Base-by-base conservation (phyloP, 2,329 filamentous ascomycete species). In the Botrytis byssoidea region DNA sequence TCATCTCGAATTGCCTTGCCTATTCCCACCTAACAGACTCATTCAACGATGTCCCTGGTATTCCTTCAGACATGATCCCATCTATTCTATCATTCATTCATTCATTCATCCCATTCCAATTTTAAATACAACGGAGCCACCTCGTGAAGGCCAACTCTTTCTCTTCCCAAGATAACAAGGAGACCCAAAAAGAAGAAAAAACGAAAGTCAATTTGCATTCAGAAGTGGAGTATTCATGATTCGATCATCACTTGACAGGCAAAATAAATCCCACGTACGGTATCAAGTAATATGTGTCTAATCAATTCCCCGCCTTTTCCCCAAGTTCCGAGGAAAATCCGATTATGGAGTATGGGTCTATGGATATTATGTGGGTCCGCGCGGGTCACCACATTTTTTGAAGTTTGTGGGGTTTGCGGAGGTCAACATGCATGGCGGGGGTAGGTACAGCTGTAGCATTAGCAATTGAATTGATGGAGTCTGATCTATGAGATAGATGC, bases 281-380 rank as follows among this genome's bases (percentile, higher is more conserved):
- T 51, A 51, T 25, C 48, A 51, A n/a, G 44, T 22, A 35, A 35
- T 35, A 37, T 46, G 44, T 25, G 46, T 48, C 46, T 22, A 46
- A 46, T 46, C 7, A 9, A 48, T 48, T 29, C 65, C 61, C 46
- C 65, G 46, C 65, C 32, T 55, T 67, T 67, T 67, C 25, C 65
- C 65, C 65, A 67, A 18, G 14, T 29, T 18, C 65, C 65, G 65
- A 67, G 3, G 65, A 67, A 40, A 29, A 7, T 55, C 65, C 65
- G 65, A 55, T n/a, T n/a, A n/a, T n/a, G n/a, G n/a, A n/a, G n/a
- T n/a, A n/a, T 67, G 46, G 51, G 25, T 51, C 22, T n/a, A 2
- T 51, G 46, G 48, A 12, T 25, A 18, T 37, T 10, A 42, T 16
- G 10, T 37, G 59, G 59, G 59, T 61, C 48, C 48, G 10, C 32